phyloP scores from a whole-genome alignment of 176 grass and related monocot species.

The Ensete glaucum region DNA sequence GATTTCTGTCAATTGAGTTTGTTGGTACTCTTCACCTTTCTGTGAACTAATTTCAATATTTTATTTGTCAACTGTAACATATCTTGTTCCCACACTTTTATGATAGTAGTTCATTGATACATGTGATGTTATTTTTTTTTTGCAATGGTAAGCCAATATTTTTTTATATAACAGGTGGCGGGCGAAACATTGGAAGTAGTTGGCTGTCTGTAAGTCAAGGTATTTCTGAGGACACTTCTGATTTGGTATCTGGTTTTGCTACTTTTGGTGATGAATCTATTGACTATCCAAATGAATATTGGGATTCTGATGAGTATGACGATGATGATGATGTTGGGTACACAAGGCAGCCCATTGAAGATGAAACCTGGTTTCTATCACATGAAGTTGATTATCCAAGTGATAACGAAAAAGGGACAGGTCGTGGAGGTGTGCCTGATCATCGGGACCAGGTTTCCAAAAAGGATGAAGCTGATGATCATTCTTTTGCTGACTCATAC shows the following conservation, averaged over 20 bases:
- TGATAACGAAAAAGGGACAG: conserved; percentile 80
- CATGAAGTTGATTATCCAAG: conserved; percentile 98
- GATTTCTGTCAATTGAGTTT: too few relatives aligned
- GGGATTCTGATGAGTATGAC: conserved; percentile 93
- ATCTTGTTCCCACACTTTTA: too few relatives aligned
- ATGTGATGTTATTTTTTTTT: too few relatives aligned
- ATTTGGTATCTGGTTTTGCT: conserved; percentile 80
- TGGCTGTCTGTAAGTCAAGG: conserved; percentile 96
- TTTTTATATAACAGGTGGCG: conserved; percentile 41
- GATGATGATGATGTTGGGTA: conserved; percentile 96
- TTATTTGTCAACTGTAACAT: too few relatives aligned
- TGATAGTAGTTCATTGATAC: too few relatives aligned
- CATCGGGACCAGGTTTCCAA: conserved; percentile 41
- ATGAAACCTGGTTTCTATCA: conserved; percentile 93
- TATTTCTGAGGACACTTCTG: conserved; percentile 88
- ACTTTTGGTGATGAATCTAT: conserved; percentile 65
- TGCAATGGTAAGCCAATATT: neutral
- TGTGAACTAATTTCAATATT: too few relatives aligned
- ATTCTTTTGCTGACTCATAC: conserved; percentile 87
- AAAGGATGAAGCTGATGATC: conserved; percentile 73
- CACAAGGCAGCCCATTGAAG: conserved; percentile 89
- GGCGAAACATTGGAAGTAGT: conserved; percentile 51
- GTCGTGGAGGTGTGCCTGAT: conserved; percentile 41
- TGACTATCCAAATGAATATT: conserved; percentile 93
- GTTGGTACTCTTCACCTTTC: too few relatives aligned